Percentiles rank a stretch among this genome's conserved stretches.
phyloP scores from a whole-genome alignment of 805 yeast species.

The Yamadazyma philogaea region DNA sequence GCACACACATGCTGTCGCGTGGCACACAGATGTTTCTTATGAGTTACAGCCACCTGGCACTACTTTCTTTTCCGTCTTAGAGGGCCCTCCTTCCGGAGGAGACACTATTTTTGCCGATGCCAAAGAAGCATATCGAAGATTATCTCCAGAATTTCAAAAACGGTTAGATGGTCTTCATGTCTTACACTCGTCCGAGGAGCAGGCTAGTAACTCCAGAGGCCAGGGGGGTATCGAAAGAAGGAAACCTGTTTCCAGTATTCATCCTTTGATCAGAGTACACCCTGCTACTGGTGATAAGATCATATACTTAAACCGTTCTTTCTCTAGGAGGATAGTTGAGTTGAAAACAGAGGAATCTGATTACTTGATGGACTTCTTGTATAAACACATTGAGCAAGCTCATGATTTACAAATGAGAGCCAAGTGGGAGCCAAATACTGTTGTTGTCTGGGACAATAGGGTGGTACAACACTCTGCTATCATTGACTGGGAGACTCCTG shows the following conservation, averaged over 20 bases:
- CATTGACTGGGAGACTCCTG: slow-evolving; percentile 67
- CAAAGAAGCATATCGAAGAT: slow-evolving; percentile 65
- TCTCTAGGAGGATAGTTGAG: slow-evolving; percentile 66
- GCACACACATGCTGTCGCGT: slow-evolving; percentile 40
- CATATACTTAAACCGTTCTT: slow-evolving; percentile 55
- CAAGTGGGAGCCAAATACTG: slow-evolving; percentile 65
- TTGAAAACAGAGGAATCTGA: slow-evolving; percentile 71
- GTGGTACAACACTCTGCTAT: slow-evolving; percentile 66
- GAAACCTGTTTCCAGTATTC: slow-evolving; percentile 61
- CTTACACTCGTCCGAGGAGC: slow-evolving; percentile 67
- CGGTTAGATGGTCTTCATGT: slow-evolving; percentile 61
- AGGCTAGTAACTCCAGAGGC: slow-evolving; percentile 54
- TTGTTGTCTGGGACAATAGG: slow-evolving; percentile 80
- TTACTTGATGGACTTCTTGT: slow-evolving; percentile 54
- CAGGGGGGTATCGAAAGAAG: slow-evolving; percentile 67
- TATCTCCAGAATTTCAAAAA: slow-evolving; percentile 62
- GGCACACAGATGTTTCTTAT: slow-evolving; percentile 77
- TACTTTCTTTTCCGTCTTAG: slow-evolving; percentile 63
- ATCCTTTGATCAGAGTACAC: slow-evolving; percentile 70
- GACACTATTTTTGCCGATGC: slow-evolving; percentile 78
- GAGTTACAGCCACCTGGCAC: slow-evolving; percentile 72
- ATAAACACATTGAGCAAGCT: slow-evolving; percentile 48
- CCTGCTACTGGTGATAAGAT: slow-evolving; percentile 67
- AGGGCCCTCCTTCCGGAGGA: slow-evolving; percentile 62
- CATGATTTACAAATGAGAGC: slow-evolving; percentile 69